These are phyloP conservation scores for Paxillus rubicundulus DNA, from an alignment of 768 basidiomycete species.

Conservation along the genomic window DNA sequence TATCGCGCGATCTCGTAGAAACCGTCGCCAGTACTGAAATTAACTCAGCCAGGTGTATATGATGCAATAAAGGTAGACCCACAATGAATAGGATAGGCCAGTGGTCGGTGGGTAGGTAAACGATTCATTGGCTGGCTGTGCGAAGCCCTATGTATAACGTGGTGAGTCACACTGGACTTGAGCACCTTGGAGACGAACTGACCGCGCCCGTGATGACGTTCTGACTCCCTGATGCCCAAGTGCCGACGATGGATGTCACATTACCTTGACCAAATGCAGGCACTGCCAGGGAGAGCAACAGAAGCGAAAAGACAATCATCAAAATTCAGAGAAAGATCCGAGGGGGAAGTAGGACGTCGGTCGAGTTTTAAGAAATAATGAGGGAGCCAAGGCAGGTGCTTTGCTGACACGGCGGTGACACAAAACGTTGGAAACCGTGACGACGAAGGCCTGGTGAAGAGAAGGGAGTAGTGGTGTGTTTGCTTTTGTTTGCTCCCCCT, in stretches of 20 bases:
- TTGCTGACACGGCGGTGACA: conserved; percentile 10
- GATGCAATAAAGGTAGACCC: conserved; percentile 25
- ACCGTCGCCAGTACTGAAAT: conserved; percentile 59
- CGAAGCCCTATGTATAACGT: conserved; percentile 61
- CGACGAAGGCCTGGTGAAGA: conserved; percentile 33
- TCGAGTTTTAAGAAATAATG: background rate
- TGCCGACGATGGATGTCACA: conserved; percentile 67
- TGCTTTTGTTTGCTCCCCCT: conserved; percentile 20
- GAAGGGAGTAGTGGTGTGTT: conserved; percentile 20
- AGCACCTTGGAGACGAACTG: conserved; percentile 34
- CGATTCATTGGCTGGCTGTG: conserved; percentile 74
- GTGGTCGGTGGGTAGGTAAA: conserved; percentile 86
- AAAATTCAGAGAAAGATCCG: conserved; percentile 4
- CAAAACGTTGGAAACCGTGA: conserved; percentile 32
- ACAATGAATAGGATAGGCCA: conserved; percentile 91
- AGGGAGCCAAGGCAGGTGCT: conserved; percentile 2
- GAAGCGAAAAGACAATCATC: conserved; percentile 27
- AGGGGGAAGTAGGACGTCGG: background rate
- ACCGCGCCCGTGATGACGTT: conserved; percentile 81
- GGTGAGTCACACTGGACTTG: background rate
- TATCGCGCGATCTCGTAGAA: conserved; percentile 91
- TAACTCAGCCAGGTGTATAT: conserved; percentile 1
- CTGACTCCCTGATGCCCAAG: conserved; percentile 82
- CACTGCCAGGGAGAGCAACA: conserved; percentile 24
- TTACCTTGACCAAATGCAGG: conserved; percentile 50